A percentile compares a stretch with the other conserved stretches of the same genome.
Conservation (phyloP, 306 rosid genomes). For the Arachis stenosperma region DNA sequence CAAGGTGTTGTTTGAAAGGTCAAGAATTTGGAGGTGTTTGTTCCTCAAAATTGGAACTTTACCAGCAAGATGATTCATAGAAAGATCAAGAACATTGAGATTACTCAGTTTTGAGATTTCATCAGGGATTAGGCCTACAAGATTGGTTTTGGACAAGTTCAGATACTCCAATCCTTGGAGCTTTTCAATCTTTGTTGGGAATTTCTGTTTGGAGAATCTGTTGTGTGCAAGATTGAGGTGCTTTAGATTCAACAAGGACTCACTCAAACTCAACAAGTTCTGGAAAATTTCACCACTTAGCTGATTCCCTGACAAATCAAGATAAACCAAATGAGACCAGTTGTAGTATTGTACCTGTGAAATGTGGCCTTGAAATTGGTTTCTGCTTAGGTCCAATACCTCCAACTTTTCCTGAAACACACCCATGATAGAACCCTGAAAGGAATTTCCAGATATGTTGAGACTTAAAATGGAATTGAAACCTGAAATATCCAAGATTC, state of each 20-base stretch:
- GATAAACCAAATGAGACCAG: conserved; percentile 79
- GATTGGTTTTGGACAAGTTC: conserved; percentile 77
- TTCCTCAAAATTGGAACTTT: conserved; percentile 53
- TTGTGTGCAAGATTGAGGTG: conserved; percentile 85
- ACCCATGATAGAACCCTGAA: conserved; percentile 76
- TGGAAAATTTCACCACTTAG: conserved; percentile 77
- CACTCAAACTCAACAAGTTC: conserved; percentile 54
- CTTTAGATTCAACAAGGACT: conserved; percentile 59
- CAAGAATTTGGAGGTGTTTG: conserved; percentile 65
- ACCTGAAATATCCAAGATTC: conserved; percentile 58
- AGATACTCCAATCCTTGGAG: conserved; percentile 70
- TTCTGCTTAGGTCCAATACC: conserved; percentile 85
- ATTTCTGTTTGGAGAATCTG: conserved; percentile 67
- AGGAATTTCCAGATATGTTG: conserved; percentile 78
- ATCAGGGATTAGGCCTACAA: conserved; percentile 69
- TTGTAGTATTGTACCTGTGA: conserved; percentile 76
- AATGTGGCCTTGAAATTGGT: conserved; percentile 80
- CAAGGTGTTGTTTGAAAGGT: conserved; percentile 81
- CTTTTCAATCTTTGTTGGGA: conserved; percentile 62
- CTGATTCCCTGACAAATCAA: conserved; percentile 87
- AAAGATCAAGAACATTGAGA: conserved; percentile 78
- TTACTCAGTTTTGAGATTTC: conserved; percentile 58
- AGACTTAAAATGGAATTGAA: conserved; percentile 66
- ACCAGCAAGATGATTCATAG: conserved; percentile 77
- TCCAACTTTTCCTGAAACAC: conserved; percentile 65